Base-by-base conservation (phyloP, 106 monocot genomes). In the Xerophyta viscosa region DNA sequence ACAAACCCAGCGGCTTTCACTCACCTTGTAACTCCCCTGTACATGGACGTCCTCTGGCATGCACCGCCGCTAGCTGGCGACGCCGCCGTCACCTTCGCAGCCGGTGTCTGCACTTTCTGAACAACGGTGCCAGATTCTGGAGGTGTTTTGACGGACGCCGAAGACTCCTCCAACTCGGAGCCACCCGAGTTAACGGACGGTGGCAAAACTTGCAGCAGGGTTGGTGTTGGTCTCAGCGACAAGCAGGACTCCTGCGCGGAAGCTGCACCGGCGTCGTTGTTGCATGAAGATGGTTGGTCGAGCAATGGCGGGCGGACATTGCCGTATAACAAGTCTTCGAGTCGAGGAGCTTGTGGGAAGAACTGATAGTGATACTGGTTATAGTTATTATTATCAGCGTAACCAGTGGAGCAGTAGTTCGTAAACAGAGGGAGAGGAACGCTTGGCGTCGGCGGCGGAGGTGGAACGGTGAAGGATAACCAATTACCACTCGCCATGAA, bases 11-110 rank as follows among this genome's bases (percentile, higher is more conserved):
- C 46, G 17, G 22, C 20, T 20, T 17, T 47, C 0, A 37, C 27
- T 42, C 60, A 77, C 77, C 67, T 61, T 8, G 77, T 77, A 24
- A 77, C 77, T 2, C 77, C 77, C 10, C 77, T 66, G 71, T 67
- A 77, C 27, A 67, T 42, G 28, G 77, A 77, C 7, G 77, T 77
- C 27, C 77, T 29, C 30, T 70, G 68, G 6, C 66, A 65, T 41
- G 66, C 66, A 26, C 48, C 60, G 27, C 60, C 66, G 24, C 6
- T 21, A 17, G 6, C 50, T 2, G 27, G 10, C 3, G 24, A 50
- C 8, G 50, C 12, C 0, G 54, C 20, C 30, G 54, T 9, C 30
- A 20, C 7, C n/a, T 36, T 21, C 3, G 45, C 74, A 0, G 67
- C 57, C 50, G 48, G 61, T 3, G 47, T 27, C 50, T 62, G n/a